Conservation (phyloP, 1,284 basidiomycete species). For the Porodaedalea pini region DNA sequence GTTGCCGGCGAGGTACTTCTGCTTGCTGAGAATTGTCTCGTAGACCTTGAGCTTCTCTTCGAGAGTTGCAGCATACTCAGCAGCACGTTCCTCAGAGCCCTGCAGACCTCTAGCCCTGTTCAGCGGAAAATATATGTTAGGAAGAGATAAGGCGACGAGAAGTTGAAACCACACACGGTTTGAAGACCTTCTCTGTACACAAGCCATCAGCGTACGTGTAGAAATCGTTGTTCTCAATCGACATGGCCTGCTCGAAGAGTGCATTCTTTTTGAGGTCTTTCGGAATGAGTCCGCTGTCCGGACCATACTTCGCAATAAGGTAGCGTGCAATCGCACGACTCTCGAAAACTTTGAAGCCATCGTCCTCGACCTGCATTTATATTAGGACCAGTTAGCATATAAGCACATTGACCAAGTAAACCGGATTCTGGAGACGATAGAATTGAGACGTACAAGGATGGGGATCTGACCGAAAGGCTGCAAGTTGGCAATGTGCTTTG, state of each 20-base stretch:
- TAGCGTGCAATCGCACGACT: conserved; percentile 35
- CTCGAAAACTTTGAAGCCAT: conserved; percentile 26
- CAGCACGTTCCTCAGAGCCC: conserved; percentile 29
- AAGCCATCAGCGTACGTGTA: conserved; percentile 40
- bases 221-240: conserved; percentile 41
- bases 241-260: conserved; percentile 33
- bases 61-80: conserved; percentile 28
- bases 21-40: conserved; percentile 43
- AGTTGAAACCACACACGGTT: conserved; percentile 34
- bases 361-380: conserved; percentile 30
- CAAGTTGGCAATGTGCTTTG: conserved; percentile 37
- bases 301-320: conserved; percentile 29
- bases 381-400: too few species aligned
- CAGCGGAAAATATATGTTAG: background rate
- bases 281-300: conserved; percentile 18
- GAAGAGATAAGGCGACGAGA: background rate
- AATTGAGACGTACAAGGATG: conserved; percentile 24
- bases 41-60: conserved; percentile 40
- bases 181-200: conserved; percentile 45
- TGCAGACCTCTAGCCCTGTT: conserved; percentile 15
- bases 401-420: too few species aligned
- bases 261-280: conserved; percentile 29
- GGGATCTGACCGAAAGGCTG: conserved; percentile 71
- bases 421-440: too few species aligned
- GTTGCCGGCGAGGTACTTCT: conserved; percentile 45